Conservation (phyloP, 768 basidiomycete genomes). For the Melanogaster broomeanus region DNA sequence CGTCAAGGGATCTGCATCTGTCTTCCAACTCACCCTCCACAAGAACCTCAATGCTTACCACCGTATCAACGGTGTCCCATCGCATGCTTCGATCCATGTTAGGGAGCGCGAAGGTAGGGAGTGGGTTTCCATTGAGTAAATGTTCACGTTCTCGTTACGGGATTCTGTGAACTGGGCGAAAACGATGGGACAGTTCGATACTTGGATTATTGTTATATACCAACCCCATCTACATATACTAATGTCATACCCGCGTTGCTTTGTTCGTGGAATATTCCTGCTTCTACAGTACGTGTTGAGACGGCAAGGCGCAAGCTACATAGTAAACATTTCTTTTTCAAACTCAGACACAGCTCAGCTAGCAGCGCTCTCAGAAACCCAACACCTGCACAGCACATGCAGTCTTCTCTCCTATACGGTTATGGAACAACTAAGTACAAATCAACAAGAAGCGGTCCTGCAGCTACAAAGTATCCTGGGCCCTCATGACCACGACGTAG, state of each 20-base stretch:
- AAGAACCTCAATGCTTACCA: conserved; percentile 98
- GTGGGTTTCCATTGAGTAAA: conserved; percentile 27
- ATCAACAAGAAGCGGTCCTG: conserved; percentile 13
- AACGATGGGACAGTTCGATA: too few relatives aligned
- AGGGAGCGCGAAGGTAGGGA: conserved; percentile 34
- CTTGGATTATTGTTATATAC: too few relatives aligned
- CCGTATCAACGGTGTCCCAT: conserved; percentile 81
- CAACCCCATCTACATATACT: too few relatives aligned
- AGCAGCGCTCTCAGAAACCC: too few relatives aligned
- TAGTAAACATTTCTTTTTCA: too few relatives aligned
- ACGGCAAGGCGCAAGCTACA: too few relatives aligned
- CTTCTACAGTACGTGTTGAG: too few relatives aligned
- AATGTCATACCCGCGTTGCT: too few relatives aligned
- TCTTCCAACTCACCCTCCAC: conserved; percentile 97
- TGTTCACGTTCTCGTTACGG: background rate
- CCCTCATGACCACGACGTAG: conserved; percentile 53
- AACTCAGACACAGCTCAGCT: too few relatives aligned
- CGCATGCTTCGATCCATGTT: conserved; percentile 80
- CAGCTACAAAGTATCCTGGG: conserved; percentile 16
- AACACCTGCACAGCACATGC: too few relatives aligned
- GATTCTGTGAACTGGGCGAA: too few relatives aligned
- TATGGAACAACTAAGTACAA: conserved; percentile 12
- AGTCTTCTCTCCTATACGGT: background rate
- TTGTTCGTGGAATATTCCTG: too few relatives aligned
- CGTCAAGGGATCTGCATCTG: conserved; percentile 87